phyloP scores from a whole-genome alignment of 2,329 filamentous ascomycete genomes.

The Annulohypoxylon truncatum region DNA sequence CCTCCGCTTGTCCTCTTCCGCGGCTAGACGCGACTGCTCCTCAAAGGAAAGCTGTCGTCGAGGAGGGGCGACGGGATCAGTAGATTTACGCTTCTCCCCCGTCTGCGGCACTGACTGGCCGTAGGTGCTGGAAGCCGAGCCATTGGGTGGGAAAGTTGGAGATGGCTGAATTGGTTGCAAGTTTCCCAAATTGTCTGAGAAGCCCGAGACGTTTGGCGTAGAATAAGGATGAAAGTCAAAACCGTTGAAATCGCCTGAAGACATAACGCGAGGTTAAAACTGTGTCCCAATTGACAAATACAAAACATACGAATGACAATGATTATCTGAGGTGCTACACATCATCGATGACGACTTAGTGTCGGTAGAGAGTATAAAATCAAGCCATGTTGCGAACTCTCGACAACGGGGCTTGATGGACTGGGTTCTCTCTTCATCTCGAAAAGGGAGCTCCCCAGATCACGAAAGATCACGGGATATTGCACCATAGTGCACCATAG shows the following conservation, averaged over 20 bases:
- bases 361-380: conserved; percentile 39
- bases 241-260: conserved; percentile 69
- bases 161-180: conserved; percentile 65
- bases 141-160: conserved; percentile 56
- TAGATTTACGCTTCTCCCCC: conserved; percentile 61
- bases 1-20: conserved; percentile 90
- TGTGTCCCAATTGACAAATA: conserved; percentile 43
- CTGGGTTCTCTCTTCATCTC: conserved; percentile 43
- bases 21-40: conserved; percentile 76
- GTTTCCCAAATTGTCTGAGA: conserved; percentile 56
- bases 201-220: conserved; percentile 61
- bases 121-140: conserved; percentile 54
- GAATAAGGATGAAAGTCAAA: conserved; percentile 66
- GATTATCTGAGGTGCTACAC: conserved; percentile 46
- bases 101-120: conserved; percentile 47
- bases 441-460: conserved; percentile 41
- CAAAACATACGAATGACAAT: conserved; percentile 41
- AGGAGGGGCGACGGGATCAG: conserved; percentile 53
- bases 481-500: conserved; percentile 72
- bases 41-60: conserved; percentile 69
- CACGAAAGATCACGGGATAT: conserved; percentile 68
- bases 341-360: conserved; percentile 48
- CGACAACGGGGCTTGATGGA: conserved; percentile 38
- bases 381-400: conserved; percentile 42
- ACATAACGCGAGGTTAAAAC: conserved; percentile 62